Base-by-base conservation (phyloP, 2,329 filamentous ascomycete species). In the Alternaria brassicae region DNA sequence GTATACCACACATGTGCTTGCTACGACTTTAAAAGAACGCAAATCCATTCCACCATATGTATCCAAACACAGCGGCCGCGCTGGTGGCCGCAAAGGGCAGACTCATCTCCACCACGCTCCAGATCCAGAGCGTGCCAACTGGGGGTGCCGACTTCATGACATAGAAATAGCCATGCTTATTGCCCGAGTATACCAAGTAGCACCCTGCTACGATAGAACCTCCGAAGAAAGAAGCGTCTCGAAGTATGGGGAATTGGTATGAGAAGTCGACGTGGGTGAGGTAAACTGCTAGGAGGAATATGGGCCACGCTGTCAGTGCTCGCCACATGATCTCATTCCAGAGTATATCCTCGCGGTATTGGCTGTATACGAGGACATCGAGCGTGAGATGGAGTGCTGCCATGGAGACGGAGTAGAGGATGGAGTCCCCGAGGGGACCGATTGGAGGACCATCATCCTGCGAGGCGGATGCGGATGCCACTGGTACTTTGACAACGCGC, bases 121-220 rank as follows among this genome's bases (percentile, higher is more conserved):
- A 98, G 4, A 98, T 85, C 93, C 94, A 98, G 17, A 98, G 77
- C 39, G 91, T 94, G 0, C 92, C 95, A 13, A 97, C 77, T 5
- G 93, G 89, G n/a, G 95, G 95, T 0, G 93, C 91, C 63, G 88
- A 88, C 81, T 97, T 96, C 92, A 98, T 93, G 19, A 96, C 88
- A 6, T 91, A 90, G 68, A 96, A 88, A 72, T 97, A 98, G 4
- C 89, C 87, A 65, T 88, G 86, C 28, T 82, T 84, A 72, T 97
- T 98, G 25, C 91, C 92, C 53, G 93, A 87, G 67, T 91, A 83
- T 48, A 98, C 89, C 62, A 97, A 82, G 77, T 92, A 93, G 78
- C 88, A 91, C 1, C 95, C 95, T 0, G 87, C 81, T 9, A 73
- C 76, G 7, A 89, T 77, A 65, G 89, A 88, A 23, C 84, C 80